Evolutionary conservation across 2,329 filamentous ascomycete species (phyloP).

Genomic region (Verticillium tricorpus): DNA sequence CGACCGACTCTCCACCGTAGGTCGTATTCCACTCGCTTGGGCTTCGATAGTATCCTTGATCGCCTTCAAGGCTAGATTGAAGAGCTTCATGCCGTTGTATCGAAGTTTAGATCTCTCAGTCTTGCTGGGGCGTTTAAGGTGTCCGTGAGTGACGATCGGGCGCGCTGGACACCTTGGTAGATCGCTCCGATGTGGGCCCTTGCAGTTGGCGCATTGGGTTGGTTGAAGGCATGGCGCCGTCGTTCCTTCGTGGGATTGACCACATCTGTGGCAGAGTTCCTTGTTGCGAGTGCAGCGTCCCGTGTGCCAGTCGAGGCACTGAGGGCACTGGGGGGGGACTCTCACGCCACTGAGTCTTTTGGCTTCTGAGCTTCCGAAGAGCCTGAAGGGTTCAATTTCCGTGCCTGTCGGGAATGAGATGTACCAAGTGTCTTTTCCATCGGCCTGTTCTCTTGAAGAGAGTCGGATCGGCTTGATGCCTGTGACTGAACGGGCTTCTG

Average conservation of each 20-base stretch:
- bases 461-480: neutral
- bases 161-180: neutral
- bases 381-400: neutral
- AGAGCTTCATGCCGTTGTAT: too few species aligned
- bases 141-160: neutral
- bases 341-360: neutral
- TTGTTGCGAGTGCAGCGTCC: neutral
- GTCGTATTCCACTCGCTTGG: too few species aligned
- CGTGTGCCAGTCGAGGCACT: neutral
- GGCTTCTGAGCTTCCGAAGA: neutral
- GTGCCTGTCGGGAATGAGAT: neutral
- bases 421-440: neutral
- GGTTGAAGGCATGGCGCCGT: neutral
- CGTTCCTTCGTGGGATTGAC: neutral
- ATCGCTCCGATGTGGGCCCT: neutral
- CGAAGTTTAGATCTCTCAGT: neutral
- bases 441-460: neutral
- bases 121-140: neutral
- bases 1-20: too few species aligned
- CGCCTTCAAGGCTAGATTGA: too few species aligned
- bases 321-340: neutral
- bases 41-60: too few species aligned
- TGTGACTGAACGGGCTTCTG: neutral
- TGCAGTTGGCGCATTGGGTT: neutral
- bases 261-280: neutral